Evolutionary conservation across 306 rosid genomes (phyloP).

Genomic region (Cyclanthera cordifolia): DNA sequence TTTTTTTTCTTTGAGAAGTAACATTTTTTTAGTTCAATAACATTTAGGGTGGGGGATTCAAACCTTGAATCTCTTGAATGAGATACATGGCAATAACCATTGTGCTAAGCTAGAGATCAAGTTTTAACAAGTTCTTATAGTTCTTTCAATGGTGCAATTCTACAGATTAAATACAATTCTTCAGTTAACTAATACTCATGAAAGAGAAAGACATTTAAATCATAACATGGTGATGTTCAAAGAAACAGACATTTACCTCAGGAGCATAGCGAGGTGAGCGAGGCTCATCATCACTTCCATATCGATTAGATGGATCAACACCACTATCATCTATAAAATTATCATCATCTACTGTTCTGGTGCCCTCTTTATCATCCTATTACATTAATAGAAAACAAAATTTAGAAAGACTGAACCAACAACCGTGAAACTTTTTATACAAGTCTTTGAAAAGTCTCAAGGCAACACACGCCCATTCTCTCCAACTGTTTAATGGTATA

Average conservation of each 20-base stretch:
- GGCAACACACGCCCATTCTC: not conserved
- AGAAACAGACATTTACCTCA: slow-evolving; percentile 36
- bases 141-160: slow-evolving; percentile 1
- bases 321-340: slow-evolving; percentile 93
- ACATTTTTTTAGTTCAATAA: too few species aligned
- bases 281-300: slow-evolving; percentile 52
- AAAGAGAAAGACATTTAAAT: not conserved
- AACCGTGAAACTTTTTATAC: not conserved
- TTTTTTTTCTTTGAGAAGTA: not conserved
- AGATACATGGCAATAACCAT: too few species aligned
- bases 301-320: slow-evolving; percentile 55
- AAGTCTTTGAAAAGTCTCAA: not conserved
- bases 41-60: too few species aligned
- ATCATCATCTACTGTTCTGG: slow-evolving; percentile 70
- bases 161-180: not conserved
- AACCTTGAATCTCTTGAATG: too few species aligned
- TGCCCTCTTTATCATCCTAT: slow-evolving; percentile 81
- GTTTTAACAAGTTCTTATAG: not conserved
- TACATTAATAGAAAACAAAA: slow-evolving; percentile 12
- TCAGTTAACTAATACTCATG: not conserved
- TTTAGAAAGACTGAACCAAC: slow-evolving; percentile 18
- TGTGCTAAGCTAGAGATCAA: not conserved
- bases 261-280: slow-evolving; percentile 68
- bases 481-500: not conserved
- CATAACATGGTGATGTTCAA: not conserved